phyloP scores from a whole-genome alignment of 129 eudicot species.

The Mikania micrantha region DNA sequence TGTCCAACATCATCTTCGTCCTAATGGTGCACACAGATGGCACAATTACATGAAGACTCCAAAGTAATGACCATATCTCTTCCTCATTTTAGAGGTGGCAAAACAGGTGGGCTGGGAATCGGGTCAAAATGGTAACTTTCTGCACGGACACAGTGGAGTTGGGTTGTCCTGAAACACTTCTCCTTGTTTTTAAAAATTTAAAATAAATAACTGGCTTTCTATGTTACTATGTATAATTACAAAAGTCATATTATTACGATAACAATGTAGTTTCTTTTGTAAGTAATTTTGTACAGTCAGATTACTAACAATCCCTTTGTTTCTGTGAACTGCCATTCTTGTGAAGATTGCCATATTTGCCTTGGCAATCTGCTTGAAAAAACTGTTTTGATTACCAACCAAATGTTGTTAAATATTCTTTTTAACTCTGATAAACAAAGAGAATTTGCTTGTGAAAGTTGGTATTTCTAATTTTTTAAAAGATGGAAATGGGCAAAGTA shows the following conservation, averaged over 20 bases:
- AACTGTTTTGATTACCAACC: not conserved
- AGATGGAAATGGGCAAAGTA: not conserved
- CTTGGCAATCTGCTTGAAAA: not conserved
- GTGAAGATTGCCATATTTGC: not conserved
- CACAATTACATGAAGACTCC: slow-evolving; percentile 89
- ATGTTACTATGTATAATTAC: not conserved
- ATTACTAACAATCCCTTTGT: not conserved
- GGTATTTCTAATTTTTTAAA: not conserved
- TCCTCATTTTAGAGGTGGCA: not conserved
- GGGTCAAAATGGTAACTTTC: not conserved
- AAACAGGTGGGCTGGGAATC: not conserved
- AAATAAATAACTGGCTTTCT: not conserved
- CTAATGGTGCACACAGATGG: slow-evolving; percentile 99
- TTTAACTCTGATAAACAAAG: not conserved
- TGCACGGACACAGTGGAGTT: not conserved
- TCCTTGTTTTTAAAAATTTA: not conserved
- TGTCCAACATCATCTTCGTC: slow-evolving; percentile 84
- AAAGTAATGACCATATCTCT: slow-evolving; percentile 34
- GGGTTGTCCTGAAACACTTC: not conserved
- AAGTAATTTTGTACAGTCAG: not conserved
- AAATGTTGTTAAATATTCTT: not conserved
- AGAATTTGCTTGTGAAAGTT: not conserved
- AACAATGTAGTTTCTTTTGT: not conserved
- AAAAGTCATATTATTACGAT: not conserved
- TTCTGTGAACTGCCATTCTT: not conserved